phyloP scores from a whole-genome alignment of 2,329 filamentous ascomycete genomes.

The Pseudocercospora vitis region DNA sequence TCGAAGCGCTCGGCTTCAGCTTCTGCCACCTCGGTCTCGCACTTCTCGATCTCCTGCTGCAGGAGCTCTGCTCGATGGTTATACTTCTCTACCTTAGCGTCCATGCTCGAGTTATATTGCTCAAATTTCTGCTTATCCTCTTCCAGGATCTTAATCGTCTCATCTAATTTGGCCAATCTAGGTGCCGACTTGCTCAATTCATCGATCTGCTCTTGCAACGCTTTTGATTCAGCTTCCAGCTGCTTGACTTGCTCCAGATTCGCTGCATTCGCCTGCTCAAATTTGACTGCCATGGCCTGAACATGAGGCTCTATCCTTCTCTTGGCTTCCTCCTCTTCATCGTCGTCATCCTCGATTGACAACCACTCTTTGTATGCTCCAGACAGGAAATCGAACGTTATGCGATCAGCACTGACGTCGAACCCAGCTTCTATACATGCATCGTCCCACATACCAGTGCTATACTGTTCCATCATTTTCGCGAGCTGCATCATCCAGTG shows the following conservation, averaged over 20 bases:
- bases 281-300: conserved; percentile 81
- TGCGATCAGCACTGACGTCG: conserved; percentile 84
- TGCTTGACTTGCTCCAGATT: conserved; percentile 81
- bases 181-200: conserved; percentile 84
- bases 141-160: conserved; percentile 89
- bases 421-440: conserved; percentile 84
- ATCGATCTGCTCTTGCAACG: conserved; percentile 80
- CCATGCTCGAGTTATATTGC: conserved; percentile 83
- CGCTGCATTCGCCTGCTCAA: conserved; percentile 79
- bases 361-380: conserved; percentile 92
- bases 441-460: conserved; percentile 77
- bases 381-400: conserved; percentile 90
- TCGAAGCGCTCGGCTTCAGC: conserved; percentile 77
- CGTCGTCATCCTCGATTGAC: conserved; percentile 73
- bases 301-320: conserved; percentile 79
- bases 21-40: conserved; percentile 70
- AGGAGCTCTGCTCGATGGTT: conserved; percentile 75
- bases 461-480: conserved; percentile 86
- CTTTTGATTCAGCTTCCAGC: conserved; percentile 81
- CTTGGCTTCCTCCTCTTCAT: conserved; percentile 79
- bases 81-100: conserved; percentile 85
- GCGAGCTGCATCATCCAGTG: conserved; percentile 99
- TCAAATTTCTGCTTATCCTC: conserved; percentile 95
- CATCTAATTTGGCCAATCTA: conserved; percentile 78
- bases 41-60: conserved; percentile 82